Evolutionary conservation across 257 asterid genomes (phyloP).

Genomic region (Mitragyna speciosa): DNA sequence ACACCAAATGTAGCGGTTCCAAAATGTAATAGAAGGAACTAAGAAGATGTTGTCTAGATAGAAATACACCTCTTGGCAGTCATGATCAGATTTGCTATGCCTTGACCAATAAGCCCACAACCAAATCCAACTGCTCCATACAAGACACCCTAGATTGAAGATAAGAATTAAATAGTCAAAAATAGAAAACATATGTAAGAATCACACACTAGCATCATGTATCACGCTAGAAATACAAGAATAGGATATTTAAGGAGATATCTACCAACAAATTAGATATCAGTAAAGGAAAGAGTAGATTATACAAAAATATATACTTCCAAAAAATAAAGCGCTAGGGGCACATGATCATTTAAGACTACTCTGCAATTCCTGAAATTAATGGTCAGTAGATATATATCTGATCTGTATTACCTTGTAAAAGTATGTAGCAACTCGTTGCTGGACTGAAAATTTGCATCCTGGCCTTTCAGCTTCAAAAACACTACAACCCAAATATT

Average conservation of each 20-base stretch:
- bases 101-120: slow-evolving; percentile 92
- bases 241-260: background rate
- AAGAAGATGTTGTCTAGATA: background rate
- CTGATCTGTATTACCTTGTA: slow-evolving; percentile 61
- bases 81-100: slow-evolving; percentile 92
- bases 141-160: slow-evolving; percentile 61
- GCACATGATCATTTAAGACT: background rate
- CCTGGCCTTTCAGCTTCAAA: slow-evolving; percentile 97
- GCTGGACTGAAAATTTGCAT: slow-evolving; percentile 68
- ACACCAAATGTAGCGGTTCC: background rate
- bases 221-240: background rate
- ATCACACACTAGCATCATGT: background rate
- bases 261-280: background rate
- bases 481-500: slow-evolving; percentile 50
- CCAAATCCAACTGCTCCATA: slow-evolving; percentile 96
- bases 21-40: background rate
- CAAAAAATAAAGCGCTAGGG: background rate
- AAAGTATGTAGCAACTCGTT: slow-evolving; percentile 80
- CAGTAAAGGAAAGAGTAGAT: background rate
- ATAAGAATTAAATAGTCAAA: slow-evolving; percentile 21
- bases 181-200: slow-evolving; percentile 6
- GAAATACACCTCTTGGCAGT: slow-evolving; percentile 68
- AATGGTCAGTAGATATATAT: background rate
- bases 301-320: background rate
- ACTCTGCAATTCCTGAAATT: background rate